Conservation (phyloP, 2,329 filamentous ascomycete species). For the Beauveria medogensis region DNA sequence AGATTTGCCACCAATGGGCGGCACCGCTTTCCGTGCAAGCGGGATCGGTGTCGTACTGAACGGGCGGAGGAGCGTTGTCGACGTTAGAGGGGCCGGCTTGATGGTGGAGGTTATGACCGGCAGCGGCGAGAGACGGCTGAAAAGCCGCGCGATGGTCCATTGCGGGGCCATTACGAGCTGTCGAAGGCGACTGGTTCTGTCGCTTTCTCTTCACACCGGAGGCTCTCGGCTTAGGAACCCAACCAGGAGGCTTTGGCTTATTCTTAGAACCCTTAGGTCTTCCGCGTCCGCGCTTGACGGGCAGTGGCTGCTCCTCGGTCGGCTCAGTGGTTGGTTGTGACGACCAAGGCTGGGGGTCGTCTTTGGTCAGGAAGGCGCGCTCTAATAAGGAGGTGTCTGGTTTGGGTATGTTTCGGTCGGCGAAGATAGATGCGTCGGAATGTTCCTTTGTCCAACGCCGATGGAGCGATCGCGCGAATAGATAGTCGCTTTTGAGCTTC, state of each 20-base stretch:
- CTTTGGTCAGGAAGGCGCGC: too few species aligned
- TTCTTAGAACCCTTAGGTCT: background rate
- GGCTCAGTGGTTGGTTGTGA: background rate
- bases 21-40: constrained; percentile 21
- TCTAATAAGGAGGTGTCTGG: too few species aligned
- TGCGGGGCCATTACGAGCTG: constrained; percentile 20
- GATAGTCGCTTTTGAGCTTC: too few species aligned
- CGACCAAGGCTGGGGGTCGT: too few species aligned
- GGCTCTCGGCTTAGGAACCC: too few species aligned
- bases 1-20: constrained; percentile 5
- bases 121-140: constrained; percentile 18
- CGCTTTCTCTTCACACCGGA: background rate
- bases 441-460: too few species aligned
- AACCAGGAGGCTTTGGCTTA: background rate
- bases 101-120: constrained; percentile 1
- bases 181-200: background rate
- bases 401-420: too few species aligned
- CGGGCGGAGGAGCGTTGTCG: too few species aligned
- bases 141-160: constrained; percentile 23
- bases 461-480: too few species aligned
- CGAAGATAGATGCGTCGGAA: too few species aligned
- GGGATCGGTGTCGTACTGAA: constrained; percentile 25
- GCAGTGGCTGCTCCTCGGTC: background rate
- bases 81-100: background rate
- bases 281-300: background rate